Percentiles rank a stretch among this genome's conserved stretches.
Evolutionary conservation across 441 rosid genomes (phyloP).

Genomic region (Breynia disticha): DNA sequence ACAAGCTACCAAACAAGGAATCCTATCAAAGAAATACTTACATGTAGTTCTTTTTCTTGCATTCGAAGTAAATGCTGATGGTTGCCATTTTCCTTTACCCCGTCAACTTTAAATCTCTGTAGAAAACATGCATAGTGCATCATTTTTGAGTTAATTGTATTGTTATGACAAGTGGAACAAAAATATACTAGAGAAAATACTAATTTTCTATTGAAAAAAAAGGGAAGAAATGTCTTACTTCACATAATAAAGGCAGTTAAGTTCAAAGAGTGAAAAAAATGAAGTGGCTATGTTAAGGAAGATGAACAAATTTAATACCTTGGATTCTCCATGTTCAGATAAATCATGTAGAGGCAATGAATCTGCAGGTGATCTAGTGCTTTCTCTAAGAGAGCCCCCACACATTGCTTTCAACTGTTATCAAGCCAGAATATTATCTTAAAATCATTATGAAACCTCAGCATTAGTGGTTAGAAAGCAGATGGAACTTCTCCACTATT

Average conservation of each 20-base stretch:
- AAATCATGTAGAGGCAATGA: conserved; percentile 31
- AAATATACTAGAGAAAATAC: too few relatives aligned
- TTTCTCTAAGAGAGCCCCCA: conserved; percentile 28
- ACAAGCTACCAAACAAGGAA: not conserved
- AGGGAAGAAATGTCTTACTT: too few relatives aligned
- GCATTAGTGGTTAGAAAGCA: too few relatives aligned
- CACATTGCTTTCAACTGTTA: conserved; percentile 39
- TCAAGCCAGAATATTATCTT: not conserved
- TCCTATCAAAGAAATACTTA: conserved; percentile 20
- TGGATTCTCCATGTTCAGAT: conserved; percentile 25
- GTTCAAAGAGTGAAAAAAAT: too few relatives aligned
- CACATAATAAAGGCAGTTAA: too few relatives aligned
- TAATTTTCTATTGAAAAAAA: too few relatives aligned
- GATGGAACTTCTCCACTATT: too few relatives aligned
- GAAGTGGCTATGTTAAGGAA: not conserved
- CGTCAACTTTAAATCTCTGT: conserved; percentile 42
- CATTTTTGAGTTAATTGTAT: too few relatives aligned
- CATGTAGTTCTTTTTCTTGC: conserved; percentile 74
- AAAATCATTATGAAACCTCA: not conserved
- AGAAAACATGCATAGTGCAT: conserved; percentile 2
- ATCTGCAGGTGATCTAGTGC: conserved; percentile 18
- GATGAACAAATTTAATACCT: conserved; percentile 21
- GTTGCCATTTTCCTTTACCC: conserved; percentile 28
- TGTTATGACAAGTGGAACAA: too few relatives aligned
- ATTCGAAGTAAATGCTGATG: conserved; percentile 40